Evolutionary conservation across 2,329 filamentous ascomycete species (phyloP), one percentile per base, ranked within the genome.

Genomic region (Penicillium sp.): DNA sequence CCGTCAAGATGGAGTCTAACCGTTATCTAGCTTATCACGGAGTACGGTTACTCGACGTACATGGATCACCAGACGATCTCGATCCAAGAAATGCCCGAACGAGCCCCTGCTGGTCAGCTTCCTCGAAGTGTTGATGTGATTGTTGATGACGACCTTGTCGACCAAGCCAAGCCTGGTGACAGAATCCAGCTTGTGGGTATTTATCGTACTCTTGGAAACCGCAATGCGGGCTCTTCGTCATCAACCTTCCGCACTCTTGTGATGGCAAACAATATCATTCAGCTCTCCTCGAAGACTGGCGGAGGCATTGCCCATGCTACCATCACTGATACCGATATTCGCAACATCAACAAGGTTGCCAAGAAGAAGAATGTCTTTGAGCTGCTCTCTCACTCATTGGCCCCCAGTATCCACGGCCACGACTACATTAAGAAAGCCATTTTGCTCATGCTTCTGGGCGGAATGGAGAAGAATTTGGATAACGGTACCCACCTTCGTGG

Each of bases 391-490:
- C 90, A 96, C 57, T 97, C 91, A 2, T 76, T 98, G 14, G 93
- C 93, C 2, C 93, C 93, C 0, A 96, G 90, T 70, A 98, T 98
- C 43, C 96, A 88, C 58, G 93, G 93, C 0, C 93, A 98, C 58
- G 90, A 94, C 59, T 86, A 96, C 64, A 94, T 98, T 71, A 98
- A 98, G 69, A 96, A 94, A 68, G 93, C 93, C 0, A 94, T 98
- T 51, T 71, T 98, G 20, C 80, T 98, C 33, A 94, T 97, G 87
- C 77, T 98, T 18, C 74, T 98, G 10, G 87, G 93, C 59, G 93
- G 93, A 43, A 89, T 94, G 78, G 93, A 98, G 74, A 98, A 98
- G 76, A 98, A 98, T 59, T 70, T 98, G 41, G 93, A 97, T 49
- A 98, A 98, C 56, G 93, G 93, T 43, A 97, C 93, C 1, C 93